Base-by-base conservation (phyloP, 2,329 filamentous ascomycete genomes). In the Epichloe sp. region DNA sequence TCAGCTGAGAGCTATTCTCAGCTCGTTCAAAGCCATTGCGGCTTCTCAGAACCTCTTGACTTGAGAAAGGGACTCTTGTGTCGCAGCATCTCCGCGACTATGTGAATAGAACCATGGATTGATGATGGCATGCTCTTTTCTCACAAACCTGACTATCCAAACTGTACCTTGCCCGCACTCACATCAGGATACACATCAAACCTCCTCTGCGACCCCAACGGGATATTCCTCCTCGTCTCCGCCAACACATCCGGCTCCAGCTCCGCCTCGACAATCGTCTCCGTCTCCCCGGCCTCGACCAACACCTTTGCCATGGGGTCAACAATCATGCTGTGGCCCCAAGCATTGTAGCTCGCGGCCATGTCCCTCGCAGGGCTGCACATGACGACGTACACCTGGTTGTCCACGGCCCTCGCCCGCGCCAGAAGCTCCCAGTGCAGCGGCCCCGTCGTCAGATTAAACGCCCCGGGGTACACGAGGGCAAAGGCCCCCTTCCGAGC, bases 141-240 rank as follows among this genome's bases (percentile, higher is more conserved):
- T 49, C 40, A 54, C 8, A 34, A 40, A 5, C n/a, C 44, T 38
- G 60, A 58, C 48, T 69, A 64, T 43, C 65, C 61, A 15, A 64
- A 63, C 21, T 64, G 61, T 23, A 74, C 64, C 52, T 74, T 70
- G 1, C 79, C 83, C 60, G 78, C 68, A 61, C 82, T 89, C 35
- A 98, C 81, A 73, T 98, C 90, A 0, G 88, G 86, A 67, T 98
- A 98, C 19, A 98, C 85, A 67, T 98, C 93, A 65, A 95, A 98
- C 58, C 93, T 76, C 61, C 93, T 78, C 75, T 98, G 93, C 17
- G 76, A 78, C 60, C 83, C 81, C 49, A 97, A 74, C 2, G 93
- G 93, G 58, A 98, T 95, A 5, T 84, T 84, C 66, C 79, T 88
- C 65, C 91, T 79, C 44, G 83, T 80, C 68, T 86, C 82, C 51